phyloP scores from a whole-genome alignment of 2,329 filamentous ascomycete genomes.

The Didymella exigua region DNA sequence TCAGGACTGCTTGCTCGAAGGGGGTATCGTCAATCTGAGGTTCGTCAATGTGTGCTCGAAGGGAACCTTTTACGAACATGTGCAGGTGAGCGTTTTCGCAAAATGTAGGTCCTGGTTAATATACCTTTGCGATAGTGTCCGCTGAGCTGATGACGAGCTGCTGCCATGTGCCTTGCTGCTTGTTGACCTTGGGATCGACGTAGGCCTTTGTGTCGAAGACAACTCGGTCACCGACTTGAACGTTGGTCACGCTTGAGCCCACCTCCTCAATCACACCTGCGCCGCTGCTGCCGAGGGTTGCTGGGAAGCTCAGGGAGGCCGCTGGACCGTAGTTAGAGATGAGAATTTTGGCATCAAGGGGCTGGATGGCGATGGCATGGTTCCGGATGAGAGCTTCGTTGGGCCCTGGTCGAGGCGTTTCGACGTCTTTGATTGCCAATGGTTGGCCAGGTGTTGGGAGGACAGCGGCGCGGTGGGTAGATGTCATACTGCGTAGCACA shows the following conservation, averaged over 20 bases:
- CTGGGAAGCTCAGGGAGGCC: too few species aligned
- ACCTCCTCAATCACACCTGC: conserved; percentile 54
- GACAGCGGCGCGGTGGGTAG: background rate
- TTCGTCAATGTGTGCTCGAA: background rate
- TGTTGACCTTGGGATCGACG: background rate
- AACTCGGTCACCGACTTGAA: conserved; percentile 45
- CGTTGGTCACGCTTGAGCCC: conserved; percentile 50
- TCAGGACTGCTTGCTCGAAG: background rate
- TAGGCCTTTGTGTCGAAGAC: background rate
- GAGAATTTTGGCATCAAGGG: too few species aligned
- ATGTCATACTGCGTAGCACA: background rate
- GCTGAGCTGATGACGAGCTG: background rate
- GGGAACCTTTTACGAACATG: too few species aligned
- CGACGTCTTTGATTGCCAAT: background rate
- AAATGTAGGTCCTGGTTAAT: too few species aligned
- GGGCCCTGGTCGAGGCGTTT: conserved; percentile 12
- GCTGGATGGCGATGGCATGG: conserved; percentile 31
- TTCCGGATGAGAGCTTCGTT: conserved; percentile 32
- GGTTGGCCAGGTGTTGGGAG: background rate
- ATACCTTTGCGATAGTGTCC: background rate
- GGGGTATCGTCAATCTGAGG: background rate
- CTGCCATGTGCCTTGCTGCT: background rate
- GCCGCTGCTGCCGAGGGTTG: too few species aligned
- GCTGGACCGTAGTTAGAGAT: too few species aligned
- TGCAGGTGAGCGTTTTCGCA: too few species aligned